Conservation (phyloP, 345 rosid species). For the Gossypium turneri region DNA sequence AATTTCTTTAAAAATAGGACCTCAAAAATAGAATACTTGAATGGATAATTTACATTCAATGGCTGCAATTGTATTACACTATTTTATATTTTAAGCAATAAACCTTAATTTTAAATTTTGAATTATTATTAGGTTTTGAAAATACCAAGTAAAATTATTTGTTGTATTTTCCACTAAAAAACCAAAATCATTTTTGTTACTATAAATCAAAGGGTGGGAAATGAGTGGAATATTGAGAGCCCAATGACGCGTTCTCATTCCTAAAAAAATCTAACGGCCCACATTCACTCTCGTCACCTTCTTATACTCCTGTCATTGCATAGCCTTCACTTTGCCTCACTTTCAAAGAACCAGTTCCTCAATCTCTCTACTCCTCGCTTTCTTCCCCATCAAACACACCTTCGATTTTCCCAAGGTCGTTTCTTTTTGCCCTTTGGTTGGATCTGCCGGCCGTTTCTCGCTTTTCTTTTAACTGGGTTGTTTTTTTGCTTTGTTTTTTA, state of each 20-base stretch:
- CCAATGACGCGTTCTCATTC: conserved; percentile 23
- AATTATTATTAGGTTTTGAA: too few species aligned
- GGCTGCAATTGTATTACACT: too few species aligned
- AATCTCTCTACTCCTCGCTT: background rate
- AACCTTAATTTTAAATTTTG: too few species aligned
- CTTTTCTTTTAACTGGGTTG: background rate
- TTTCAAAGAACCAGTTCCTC: background rate
- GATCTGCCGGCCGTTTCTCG: background rate
- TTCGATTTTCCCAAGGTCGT: conserved; percentile 7
- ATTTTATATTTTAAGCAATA: too few species aligned
- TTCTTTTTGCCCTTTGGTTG: background rate
- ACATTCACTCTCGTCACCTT: conserved; percentile 10
- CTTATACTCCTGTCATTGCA: background rate
- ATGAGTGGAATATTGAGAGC: conserved; percentile 13
- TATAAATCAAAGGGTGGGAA: background rate
- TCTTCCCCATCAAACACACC: background rate
- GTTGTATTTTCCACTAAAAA: too few species aligned
- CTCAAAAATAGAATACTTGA: too few species aligned
- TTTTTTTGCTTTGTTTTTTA: background rate
- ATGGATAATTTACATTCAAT: too few species aligned
- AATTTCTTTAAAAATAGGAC: too few species aligned
- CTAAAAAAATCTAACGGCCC: conserved; percentile 17
- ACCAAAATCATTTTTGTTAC: too few species aligned
- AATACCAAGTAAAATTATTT: too few species aligned
- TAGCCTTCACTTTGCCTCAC: background rate